Percentiles rank a stretch among this genome's conserved stretches.
These are phyloP conservation scores for Leccinum solheimii DNA, from an alignment of 1,284 basidiomycete genomes.

Conservation along the genomic window DNA sequence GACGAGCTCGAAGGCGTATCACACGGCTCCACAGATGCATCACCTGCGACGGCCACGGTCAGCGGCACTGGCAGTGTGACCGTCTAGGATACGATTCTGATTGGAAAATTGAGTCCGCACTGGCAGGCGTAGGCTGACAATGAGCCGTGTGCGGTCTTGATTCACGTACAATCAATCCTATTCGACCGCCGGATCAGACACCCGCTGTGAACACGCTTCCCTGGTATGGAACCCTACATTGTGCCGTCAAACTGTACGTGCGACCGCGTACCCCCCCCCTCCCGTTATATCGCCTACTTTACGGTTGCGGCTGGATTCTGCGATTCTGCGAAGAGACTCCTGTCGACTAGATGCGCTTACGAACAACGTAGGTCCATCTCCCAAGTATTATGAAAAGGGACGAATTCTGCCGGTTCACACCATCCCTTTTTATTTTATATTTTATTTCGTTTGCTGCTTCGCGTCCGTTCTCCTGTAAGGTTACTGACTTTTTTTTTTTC, in stretches of 20 bases:
- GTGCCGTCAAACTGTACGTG: conserved; percentile 4
- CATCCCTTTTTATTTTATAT: neutral
- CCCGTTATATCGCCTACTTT: neutral
- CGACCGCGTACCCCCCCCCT: neutral
- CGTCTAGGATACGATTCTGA: conserved; percentile 1
- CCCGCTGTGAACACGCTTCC: neutral
- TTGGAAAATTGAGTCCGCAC: neutral
- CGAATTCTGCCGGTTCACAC: conserved; percentile 6
- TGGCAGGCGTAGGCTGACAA: conserved; percentile 10
- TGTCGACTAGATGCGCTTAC: neutral
- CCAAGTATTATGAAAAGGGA: neutral
- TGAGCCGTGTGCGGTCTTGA: conserved; percentile 1
- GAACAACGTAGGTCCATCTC: neutral
- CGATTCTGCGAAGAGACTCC: neutral
- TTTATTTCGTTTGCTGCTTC: neutral
- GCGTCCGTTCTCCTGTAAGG: neutral
- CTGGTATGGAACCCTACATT: neutral
- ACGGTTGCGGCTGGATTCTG: neutral
- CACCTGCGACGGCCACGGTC: conserved; percentile 8
- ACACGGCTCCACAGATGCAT: conserved; percentile 24
- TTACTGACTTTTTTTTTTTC: neutral
- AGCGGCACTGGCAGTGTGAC: conserved; percentile 5
- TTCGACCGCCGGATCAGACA: neutral
- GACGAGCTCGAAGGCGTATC: conserved; percentile 7
- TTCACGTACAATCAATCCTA: neutral